These are phyloP conservation scores for Aspergillus sp. DNA, from an alignment of 2,329 filamentous ascomycete species.

Conservation along the genomic window DNA sequence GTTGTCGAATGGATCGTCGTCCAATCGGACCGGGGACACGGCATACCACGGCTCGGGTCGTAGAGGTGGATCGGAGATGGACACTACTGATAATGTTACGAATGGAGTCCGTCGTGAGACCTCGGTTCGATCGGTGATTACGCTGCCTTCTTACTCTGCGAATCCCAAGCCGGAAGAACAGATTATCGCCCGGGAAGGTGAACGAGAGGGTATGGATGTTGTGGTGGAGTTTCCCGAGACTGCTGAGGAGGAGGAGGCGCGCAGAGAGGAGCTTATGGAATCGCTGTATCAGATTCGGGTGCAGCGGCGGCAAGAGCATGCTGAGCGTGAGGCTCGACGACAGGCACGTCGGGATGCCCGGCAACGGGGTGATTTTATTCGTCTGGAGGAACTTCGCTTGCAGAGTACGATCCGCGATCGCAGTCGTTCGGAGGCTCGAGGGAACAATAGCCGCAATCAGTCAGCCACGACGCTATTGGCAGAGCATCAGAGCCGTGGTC, in stretches of 20 bases:
- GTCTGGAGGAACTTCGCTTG: constrained; percentile 57
- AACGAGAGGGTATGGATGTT: constrained; percentile 82
- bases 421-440: constrained; percentile 18
- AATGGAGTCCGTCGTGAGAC: constrained; percentile 67
- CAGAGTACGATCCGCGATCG: constrained; percentile 49
- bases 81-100: constrained; percentile 17
- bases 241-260: constrained; percentile 66
- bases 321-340: constrained; percentile 71
- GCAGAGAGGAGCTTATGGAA: constrained; percentile 88
- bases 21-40: constrained; percentile 15
- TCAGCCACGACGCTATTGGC: constrained; percentile 34
- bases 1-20: constrained; percentile 21
- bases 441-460: constrained; percentile 28
- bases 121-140: constrained; percentile 89
- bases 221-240: constrained; percentile 81
- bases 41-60: constrained; percentile 20
- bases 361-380: constrained; percentile 59
- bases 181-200: constrained; percentile 80
- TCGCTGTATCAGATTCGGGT: constrained; percentile 81
- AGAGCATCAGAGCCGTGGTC: constrained; percentile 38
- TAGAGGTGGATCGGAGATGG: constrained; percentile 23
- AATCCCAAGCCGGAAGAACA: constrained; percentile 69
- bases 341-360: constrained; percentile 65
- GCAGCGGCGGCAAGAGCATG: constrained; percentile 65
- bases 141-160: constrained; percentile 74